Percentiles rank a stretch among this genome's conserved stretches.
Conservation (phyloP, 441 rosid genomes). For the Jatropha multifida region DNA sequence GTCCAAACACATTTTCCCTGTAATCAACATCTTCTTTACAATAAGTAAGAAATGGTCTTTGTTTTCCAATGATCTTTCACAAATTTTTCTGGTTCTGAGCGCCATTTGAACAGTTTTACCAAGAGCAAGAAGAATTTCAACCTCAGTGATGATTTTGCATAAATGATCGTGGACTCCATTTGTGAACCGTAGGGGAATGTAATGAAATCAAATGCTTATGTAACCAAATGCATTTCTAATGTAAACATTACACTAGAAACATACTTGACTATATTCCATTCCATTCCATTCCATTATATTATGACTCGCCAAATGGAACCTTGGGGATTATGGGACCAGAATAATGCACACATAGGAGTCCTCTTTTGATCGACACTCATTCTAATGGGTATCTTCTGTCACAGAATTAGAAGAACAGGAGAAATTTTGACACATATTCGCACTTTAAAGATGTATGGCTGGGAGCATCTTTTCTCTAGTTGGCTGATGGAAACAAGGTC, state of each 20-base stretch:
- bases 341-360: background rate
- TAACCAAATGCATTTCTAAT: too few species aligned
- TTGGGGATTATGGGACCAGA: background rate
- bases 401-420: slow-evolving; percentile 90
- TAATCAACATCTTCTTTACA: background rate
- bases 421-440: slow-evolving; percentile 84
- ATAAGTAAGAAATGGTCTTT: background rate
- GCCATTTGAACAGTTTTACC: background rate
- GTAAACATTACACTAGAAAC: too few species aligned
- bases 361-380: background rate
- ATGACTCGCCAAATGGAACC: background rate
- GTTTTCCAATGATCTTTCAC: background rate
- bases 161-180: too few species aligned
- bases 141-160: background rate
- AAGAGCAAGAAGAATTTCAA: background rate
- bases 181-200: too few species aligned
- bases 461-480: slow-evolving; percentile 85
- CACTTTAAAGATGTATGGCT: slow-evolving; percentile 85
- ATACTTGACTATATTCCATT: too few species aligned
- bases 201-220: too few species aligned
- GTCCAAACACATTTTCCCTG: background rate
- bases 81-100: background rate
- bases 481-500: slow-evolving; percentile 84
- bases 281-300: too few species aligned
- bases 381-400: slow-evolving; percentile 24